These are phyloP conservation scores for Pontederia paniculata DNA, from an alignment of 176 grass and related monocot species.

Conservation along the genomic window DNA sequence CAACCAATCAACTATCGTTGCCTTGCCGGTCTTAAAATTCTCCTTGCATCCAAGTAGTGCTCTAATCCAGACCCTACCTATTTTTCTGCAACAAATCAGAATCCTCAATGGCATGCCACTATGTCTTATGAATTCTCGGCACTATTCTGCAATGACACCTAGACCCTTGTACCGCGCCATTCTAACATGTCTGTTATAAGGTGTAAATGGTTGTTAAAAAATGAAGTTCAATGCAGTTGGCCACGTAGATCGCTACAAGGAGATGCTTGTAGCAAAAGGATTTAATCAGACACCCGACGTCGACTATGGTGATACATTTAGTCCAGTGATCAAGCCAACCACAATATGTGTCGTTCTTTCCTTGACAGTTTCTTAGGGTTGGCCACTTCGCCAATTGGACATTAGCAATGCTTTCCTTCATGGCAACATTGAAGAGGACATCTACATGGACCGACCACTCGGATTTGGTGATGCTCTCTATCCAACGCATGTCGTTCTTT, in stretches of 20 bases:
- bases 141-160: neutral
- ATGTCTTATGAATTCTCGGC: neutral
- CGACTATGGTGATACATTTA: neutral
- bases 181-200: neutral
- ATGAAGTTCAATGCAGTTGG: neutral
- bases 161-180: neutral
- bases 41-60: no score
- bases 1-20: no score
- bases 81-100: neutral
- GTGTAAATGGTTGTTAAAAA: neutral
- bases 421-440: no score
- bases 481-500: no score
- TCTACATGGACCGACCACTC: no score
- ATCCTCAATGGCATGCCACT: neutral
- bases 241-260: neutral
- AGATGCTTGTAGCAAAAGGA: neutral
- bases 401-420: neutral
- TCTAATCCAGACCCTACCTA: no score
- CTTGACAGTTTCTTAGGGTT: neutral
- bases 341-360: slow-evolving; percentile 4
- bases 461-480: no score
- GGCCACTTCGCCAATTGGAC: neutral
- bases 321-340: neutral
- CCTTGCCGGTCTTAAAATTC: no score
- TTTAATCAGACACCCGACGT: neutral